Evolutionary conservation across 2,329 filamentous ascomycete genomes (phyloP).

Genomic region (Colletotrichum sojae): DNA sequence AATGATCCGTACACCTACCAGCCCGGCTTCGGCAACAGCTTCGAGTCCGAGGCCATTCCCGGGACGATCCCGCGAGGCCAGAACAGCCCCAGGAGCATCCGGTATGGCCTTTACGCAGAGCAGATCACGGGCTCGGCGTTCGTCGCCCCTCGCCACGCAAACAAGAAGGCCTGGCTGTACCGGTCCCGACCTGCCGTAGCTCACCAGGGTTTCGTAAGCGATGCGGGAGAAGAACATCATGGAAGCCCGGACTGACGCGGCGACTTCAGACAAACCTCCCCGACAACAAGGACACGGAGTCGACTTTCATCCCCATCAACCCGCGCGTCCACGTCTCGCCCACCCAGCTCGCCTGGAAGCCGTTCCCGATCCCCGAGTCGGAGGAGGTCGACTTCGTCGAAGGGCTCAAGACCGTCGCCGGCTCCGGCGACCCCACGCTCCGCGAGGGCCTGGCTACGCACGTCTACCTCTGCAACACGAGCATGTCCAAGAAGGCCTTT

Average conservation of each 20-base stretch:
- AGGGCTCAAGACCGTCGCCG: slow-evolving; percentile 64
- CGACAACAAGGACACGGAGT: slow-evolving; percentile 51
- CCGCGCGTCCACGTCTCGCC: slow-evolving; percentile 59
- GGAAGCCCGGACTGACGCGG: background rate
- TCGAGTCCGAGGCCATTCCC: slow-evolving; percentile 61
- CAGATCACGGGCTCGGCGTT: slow-evolving; percentile 58
- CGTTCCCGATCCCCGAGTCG: slow-evolving; percentile 50
- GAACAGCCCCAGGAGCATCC: slow-evolving; percentile 58
- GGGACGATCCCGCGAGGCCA: slow-evolving; percentile 62
- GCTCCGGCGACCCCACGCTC: slow-evolving; percentile 64
- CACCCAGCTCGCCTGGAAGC: slow-evolving; percentile 61
- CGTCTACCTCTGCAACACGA: slow-evolving; percentile 61
- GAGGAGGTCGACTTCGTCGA: slow-evolving; percentile 60
- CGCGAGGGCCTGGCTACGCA: slow-evolving; percentile 65
- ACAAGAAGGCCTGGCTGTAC: slow-evolving; percentile 51
- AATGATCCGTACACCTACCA: slow-evolving; percentile 66
- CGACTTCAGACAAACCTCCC: slow-evolving; percentile 30
- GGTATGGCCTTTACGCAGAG: slow-evolving; percentile 56
- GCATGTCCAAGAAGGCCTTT: slow-evolving; percentile 64
- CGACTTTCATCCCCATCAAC: slow-evolving; percentile 61
- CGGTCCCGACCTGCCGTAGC: slow-evolving; percentile 48
- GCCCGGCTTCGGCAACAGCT: slow-evolving; percentile 67
- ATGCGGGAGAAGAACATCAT: too few species aligned
- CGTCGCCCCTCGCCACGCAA: slow-evolving; percentile 48
- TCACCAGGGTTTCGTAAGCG: slow-evolving; percentile 45